Evolutionary conservation across 1,139 yeast species (phyloP), one percentile per base, ranked within the genome.

Genomic region (Maudiozyma humilis): DNA sequence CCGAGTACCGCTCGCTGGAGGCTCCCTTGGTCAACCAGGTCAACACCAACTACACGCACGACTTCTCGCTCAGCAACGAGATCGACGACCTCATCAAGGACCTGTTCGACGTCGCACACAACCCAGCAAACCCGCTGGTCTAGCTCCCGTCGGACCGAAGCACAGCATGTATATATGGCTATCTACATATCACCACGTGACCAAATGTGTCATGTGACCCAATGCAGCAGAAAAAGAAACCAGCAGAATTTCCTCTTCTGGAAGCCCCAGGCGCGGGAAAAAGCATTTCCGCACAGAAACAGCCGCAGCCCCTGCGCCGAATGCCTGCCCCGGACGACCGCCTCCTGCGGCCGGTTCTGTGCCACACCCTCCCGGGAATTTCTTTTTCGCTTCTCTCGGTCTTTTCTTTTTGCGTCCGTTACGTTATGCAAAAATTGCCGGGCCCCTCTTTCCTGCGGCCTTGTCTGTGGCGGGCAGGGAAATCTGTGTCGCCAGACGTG

Each of bases 71-170:
- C 30, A 57, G 62, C 41, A 59, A 62, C 40, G 66, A 63, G 45
- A 62, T 63, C 36, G 66, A 63, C 37, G 65, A 59, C 33, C 47
- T 62, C 34, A 63, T 63, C 41, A 59, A 56, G 36, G 62, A 61
- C 29, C 47, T 59, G 31, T 62, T 62, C 36, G 61, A 61, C 29
- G 50, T 51, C 8, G 53, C 43, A 14, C 44, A 45, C 30, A 44
- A 40, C 20, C 48, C 51, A 16, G 41, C 40, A 13, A 46, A 41
- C 29, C 48, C 50, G n/a, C 35, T 47, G 8, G 38, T 41, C 6
- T 44, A 36, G 38, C n/a, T n/a, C n/a, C n/a, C n/a, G n/a, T n/a
- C n/a, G n/a, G n/a, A n/a, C n/a, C n/a, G n/a, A n/a, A n/a, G n/a
- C n/a, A n/a, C n/a, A n/a, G n/a, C n/a, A n/a, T n/a, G n/a, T n/a